These are phyloP conservation scores for Metschnikowia cubensis DNA, from an alignment of 805 yeast species.

Conservation along the genomic window DNA sequence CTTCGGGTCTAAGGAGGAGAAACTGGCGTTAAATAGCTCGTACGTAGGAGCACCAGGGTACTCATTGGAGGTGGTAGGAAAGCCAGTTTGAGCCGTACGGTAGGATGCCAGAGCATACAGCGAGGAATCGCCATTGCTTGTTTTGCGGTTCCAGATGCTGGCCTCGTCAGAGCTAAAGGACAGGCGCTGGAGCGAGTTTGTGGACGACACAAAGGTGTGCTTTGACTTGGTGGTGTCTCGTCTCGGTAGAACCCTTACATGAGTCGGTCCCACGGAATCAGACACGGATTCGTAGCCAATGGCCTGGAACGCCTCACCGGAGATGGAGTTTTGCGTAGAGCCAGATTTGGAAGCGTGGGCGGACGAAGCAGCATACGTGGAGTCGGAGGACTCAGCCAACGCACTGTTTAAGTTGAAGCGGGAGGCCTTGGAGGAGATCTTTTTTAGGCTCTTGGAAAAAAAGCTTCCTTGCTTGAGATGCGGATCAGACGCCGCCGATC, in stretches of 20 bases:
- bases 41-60: constrained; percentile 1
- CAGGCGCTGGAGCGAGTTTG: constrained; percentile 5
- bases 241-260: constrained; percentile 17
- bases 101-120: not conserved
- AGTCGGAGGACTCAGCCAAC: constrained; percentile 4
- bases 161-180: constrained; percentile 9
- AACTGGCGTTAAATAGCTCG: constrained; percentile 9
- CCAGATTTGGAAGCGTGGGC: constrained; percentile 4
- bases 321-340: not conserved
- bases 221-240: constrained; percentile 8
- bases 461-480: constrained; percentile 8
- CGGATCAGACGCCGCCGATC: not conserved
- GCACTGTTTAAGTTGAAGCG: constrained; percentile 18
- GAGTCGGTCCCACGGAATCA: constrained; percentile 27
- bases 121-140: not conserved
- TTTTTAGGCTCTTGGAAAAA: constrained; percentile 29
- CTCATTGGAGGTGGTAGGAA: not conserved
- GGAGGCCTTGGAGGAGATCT: constrained; percentile 27
- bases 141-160: not conserved
- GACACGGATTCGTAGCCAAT: constrained; percentile 32
- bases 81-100: constrained; percentile 2
- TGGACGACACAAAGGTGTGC: constrained; percentile 3
- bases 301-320: constrained; percentile 29
- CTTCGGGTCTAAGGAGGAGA: constrained; percentile 14
- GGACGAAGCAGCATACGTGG: constrained; percentile 1